phyloP scores from a whole-genome alignment of 2,329 filamentous ascomycete genomes.

The Cladosporium halotolerans region DNA sequence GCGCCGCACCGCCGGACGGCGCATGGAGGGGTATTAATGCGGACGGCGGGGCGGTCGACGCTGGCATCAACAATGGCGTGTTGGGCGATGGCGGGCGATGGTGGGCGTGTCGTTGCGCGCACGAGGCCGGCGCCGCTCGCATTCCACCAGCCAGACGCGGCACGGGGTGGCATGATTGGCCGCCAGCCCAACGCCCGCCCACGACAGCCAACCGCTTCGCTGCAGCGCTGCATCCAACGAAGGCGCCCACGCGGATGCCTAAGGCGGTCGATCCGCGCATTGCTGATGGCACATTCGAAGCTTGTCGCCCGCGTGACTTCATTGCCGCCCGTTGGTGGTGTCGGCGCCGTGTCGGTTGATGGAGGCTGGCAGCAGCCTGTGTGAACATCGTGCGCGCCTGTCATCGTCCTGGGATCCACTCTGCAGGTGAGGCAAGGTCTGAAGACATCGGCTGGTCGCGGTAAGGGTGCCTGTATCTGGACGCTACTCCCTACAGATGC shows the following conservation, averaged over 20 bases:
- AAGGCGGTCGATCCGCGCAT: neutral
- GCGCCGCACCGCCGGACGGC: neutral
- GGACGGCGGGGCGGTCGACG: neutral
- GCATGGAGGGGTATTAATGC: neutral
- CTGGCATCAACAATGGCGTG: neutral
- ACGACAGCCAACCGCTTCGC: neutral
- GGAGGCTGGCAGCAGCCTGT: too few relatives aligned
- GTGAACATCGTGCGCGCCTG: too few relatives aligned
- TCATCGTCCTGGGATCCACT: too few relatives aligned
- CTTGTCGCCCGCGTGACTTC: neutral
- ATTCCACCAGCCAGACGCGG: neutral
- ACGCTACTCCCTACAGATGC: too few relatives aligned
- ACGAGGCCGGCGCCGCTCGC: neutral
- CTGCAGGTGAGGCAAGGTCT: too few relatives aligned
- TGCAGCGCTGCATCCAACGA: neutral
- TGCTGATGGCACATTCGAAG: neutral
- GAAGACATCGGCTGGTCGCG: too few relatives aligned
- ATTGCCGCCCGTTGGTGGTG: neutral
- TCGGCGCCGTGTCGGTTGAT: neutral
- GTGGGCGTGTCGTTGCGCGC: slow-evolving; percentile 9
- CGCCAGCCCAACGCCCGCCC: neutral
- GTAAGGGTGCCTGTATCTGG: too few relatives aligned
- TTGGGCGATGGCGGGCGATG: neutral
- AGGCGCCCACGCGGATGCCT: neutral
- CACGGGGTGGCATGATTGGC: slow-evolving; percentile 9